These are phyloP conservation scores for Chalciporus sp. DNA, from an alignment of 1,284 basidiomycete genomes.

Conservation along the genomic window DNA sequence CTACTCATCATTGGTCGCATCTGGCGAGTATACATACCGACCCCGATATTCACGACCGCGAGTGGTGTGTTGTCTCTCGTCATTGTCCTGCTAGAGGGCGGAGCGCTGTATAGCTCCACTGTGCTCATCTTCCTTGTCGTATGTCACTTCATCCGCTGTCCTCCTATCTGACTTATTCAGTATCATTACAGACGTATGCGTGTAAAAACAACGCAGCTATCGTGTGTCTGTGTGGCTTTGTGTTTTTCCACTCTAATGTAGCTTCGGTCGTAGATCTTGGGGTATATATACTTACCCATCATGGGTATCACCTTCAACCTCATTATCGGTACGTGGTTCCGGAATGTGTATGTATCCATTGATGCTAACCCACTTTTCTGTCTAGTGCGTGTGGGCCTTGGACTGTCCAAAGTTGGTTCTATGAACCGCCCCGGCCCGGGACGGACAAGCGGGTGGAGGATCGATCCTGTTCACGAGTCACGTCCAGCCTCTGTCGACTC, in stretches of 20 bases:
- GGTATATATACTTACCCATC: constrained; percentile 6
- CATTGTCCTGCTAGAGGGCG: constrained; percentile 10
- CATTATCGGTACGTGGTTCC: constrained; percentile 12
- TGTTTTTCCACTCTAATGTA: neutral
- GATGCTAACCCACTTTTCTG: too few relatives aligned
- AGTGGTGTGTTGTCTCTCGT: constrained; percentile 6
- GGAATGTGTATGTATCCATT: too few relatives aligned
- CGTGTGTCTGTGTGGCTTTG: neutral
- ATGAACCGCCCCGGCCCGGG: too few relatives aligned
- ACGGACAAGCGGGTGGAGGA: too few relatives aligned
- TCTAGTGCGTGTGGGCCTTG: too few relatives aligned
- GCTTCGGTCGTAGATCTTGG: constrained; percentile 5
- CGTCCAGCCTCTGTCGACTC: too few relatives aligned
- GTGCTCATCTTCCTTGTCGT: constrained; percentile 9
- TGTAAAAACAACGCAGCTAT: constrained; percentile 9
- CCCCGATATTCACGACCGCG: neutral
- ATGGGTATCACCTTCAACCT: constrained; percentile 15
- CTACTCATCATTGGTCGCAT: constrained; percentile 9
- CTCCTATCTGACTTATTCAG: neutral
- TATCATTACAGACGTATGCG: constrained; percentile 6
- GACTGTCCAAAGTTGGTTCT: too few relatives aligned
- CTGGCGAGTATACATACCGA: constrained; percentile 5
- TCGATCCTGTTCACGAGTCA: too few relatives aligned
- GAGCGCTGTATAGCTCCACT: constrained; percentile 11
- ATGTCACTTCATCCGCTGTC: neutral